A percentile compares a stretch with the other conserved stretches of the same genome.
phyloP scores from a whole-genome alignment of 2,329 filamentous ascomycete genomes.

The Paracamarosporium sp. region DNA sequence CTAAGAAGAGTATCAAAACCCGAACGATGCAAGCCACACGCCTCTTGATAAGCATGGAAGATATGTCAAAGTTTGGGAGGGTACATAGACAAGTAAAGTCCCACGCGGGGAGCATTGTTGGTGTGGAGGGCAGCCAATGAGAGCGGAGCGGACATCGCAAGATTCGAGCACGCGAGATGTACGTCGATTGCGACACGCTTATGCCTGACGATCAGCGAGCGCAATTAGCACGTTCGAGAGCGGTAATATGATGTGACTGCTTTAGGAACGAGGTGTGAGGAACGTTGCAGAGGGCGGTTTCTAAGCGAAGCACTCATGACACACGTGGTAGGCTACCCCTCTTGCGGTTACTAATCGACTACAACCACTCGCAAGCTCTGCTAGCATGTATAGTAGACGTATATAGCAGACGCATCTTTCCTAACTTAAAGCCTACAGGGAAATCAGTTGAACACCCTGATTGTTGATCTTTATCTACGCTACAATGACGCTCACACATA shows the following conservation, averaged over 20 bases:
- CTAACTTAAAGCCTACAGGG: no score
- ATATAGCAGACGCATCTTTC: not conserved
- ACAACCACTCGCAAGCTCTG: not conserved
- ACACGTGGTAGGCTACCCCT: not conserved
- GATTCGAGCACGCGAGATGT: not conserved
- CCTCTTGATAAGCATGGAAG: not conserved
- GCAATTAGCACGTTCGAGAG: no score
- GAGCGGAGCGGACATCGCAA: not conserved
- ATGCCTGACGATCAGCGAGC: not conserved
- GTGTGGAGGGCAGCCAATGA: not conserved
- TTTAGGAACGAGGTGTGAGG: not conserved
- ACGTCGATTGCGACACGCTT: not conserved
- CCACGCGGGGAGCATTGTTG: not conserved
- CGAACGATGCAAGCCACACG: not conserved
- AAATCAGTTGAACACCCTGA: no score
- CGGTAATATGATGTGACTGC: no score
- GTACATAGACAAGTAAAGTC: not conserved
- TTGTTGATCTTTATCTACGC: no score
- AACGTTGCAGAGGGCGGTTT: not conserved
- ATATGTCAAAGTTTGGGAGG: not conserved
- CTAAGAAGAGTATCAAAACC: not conserved
- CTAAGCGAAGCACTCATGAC: not conserved
- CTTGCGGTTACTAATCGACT: not conserved
- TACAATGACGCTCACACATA: conserved; percentile 3
- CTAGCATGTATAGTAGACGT: not conserved